A percentile compares a stretch with the other conserved stretches of the same genome.
Evolutionary conservation across 1,139 yeast species (phyloP).

Genomic region (Suhomyces panamericanus): DNA sequence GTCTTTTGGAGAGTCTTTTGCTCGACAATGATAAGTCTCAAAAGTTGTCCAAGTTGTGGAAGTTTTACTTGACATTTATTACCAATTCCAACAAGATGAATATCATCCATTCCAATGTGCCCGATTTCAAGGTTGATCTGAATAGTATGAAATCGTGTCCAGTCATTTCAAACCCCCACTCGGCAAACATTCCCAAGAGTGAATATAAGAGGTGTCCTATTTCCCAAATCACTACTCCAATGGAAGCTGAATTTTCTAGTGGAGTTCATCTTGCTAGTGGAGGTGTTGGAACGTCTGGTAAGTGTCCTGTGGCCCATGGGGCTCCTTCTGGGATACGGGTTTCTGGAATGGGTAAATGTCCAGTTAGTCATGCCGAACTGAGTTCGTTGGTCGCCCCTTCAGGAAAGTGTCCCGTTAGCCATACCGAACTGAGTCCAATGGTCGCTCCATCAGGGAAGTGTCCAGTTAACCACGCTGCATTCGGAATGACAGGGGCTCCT

Average conservation of each 20-base stretch:
- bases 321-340: not conserved
- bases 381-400: not conserved
- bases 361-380: conserved; percentile 1
- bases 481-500: not conserved
- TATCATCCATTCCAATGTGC: conserved; percentile 34
- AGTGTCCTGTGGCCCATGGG: conserved; percentile 22
- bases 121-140: conserved; percentile 24
- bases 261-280: conserved; percentile 1
- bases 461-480: conserved; percentile 4
- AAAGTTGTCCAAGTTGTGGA: conserved; percentile 43
- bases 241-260: conserved; percentile 17
- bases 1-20: conserved; percentile 17
- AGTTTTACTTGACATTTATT: conserved; percentile 40
- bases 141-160: conserved; percentile 17
- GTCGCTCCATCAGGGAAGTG: conserved; percentile 1
- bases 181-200: conserved; percentile 1
- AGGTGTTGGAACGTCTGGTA: conserved; percentile 5
- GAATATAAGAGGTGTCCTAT: conserved; percentile 32
- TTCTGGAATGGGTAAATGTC: conserved; percentile 1
- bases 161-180: conserved; percentile 10
- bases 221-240: conserved; percentile 30
- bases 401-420: conserved; percentile 7
- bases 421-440: not conserved
- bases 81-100: conserved; percentile 32
- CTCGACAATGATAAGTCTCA: conserved; percentile 24